Conservation (phyloP, 2,329 filamentous ascomycete species). For the Aspergillus sp. region DNA sequence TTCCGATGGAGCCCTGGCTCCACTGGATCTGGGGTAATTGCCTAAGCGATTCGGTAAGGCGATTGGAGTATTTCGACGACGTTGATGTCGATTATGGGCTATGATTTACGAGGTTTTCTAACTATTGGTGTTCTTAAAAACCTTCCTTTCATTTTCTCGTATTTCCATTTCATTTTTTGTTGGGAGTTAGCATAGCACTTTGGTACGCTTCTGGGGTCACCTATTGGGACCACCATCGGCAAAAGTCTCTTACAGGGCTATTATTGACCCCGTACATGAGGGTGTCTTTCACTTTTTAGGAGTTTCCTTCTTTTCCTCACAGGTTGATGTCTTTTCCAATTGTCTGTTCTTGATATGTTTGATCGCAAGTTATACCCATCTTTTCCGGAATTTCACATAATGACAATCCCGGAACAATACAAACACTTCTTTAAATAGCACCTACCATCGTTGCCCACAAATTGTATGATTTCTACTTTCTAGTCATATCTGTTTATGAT, state of each 20-base stretch:
- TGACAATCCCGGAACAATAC: background rate
- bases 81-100: constrained; percentile 7
- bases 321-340: background rate
- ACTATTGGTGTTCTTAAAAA: background rate
- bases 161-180: background rate
- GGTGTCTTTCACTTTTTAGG: background rate
- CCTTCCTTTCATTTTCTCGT: background rate
- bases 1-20: constrained; percentile 44
- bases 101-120: constrained; percentile 1
- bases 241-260: constrained; percentile 8
- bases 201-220: background rate
- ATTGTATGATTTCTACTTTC: background rate
- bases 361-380: constrained; percentile 9
- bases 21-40: constrained; percentile 38
- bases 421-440: background rate
- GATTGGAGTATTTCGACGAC: constrained; percentile 3
- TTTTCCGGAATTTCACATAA: background rate
- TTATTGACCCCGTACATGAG: background rate
- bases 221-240: background rate
- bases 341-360: background rate
- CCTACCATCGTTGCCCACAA: background rate
- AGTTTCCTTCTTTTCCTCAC: background rate
- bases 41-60: constrained; percentile 19
- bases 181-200: constrained; percentile 1
- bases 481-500: background rate